phyloP scores from a whole-genome alignment of 768 basidiomycete genomes.

The Termitomyces sp. region DNA sequence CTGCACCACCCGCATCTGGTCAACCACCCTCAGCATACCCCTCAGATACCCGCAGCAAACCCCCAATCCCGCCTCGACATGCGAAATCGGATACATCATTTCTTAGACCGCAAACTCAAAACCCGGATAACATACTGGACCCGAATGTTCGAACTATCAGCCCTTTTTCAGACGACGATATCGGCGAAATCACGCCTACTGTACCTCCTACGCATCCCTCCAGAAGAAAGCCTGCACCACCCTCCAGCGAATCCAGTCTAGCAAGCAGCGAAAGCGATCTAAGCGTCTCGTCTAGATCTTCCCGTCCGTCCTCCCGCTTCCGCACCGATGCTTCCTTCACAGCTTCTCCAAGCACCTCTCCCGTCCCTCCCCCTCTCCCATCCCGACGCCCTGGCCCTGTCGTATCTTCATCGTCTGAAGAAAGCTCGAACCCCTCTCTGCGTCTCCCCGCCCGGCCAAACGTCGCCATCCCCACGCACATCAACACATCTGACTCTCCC shows the following conservation, averaged over 20 bases:
- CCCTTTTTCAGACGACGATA: conserved; percentile 25
- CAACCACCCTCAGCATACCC: conserved; percentile 15
- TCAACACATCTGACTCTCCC: conserved; percentile 13
- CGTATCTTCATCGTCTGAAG: conserved; percentile 16
- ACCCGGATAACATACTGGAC: conserved; percentile 15
- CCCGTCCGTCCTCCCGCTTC: conserved; percentile 37
- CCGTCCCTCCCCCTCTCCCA: conserved; percentile 46
- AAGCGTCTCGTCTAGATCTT: conserved; percentile 18
- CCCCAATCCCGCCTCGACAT: conserved; percentile 26
- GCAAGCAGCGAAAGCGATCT: conserved; percentile 38
- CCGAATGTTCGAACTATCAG: conserved; percentile 19
- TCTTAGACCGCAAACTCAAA: conserved; percentile 20
- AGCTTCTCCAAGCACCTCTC: conserved; percentile 20
- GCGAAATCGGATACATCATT: conserved; percentile 16
- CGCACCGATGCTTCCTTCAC: conserved; percentile 19
- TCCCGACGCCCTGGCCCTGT: conserved; percentile 34
- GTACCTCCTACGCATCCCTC: conserved; percentile 19
- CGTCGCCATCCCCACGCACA: conserved; percentile 18
- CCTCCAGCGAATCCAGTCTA: conserved; percentile 36
- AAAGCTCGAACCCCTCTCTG: conserved; percentile 25
- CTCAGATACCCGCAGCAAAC: conserved; percentile 21
- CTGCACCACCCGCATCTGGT: conserved; percentile 14
- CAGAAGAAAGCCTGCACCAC: conserved; percentile 17
- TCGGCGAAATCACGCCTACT: conserved; percentile 13
- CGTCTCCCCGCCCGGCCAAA: conserved; percentile 27